These are phyloP conservation scores for Aspergillus carbonarius DNA, from an alignment of 2,329 filamentous ascomycete species.

Conservation along the genomic window DNA sequence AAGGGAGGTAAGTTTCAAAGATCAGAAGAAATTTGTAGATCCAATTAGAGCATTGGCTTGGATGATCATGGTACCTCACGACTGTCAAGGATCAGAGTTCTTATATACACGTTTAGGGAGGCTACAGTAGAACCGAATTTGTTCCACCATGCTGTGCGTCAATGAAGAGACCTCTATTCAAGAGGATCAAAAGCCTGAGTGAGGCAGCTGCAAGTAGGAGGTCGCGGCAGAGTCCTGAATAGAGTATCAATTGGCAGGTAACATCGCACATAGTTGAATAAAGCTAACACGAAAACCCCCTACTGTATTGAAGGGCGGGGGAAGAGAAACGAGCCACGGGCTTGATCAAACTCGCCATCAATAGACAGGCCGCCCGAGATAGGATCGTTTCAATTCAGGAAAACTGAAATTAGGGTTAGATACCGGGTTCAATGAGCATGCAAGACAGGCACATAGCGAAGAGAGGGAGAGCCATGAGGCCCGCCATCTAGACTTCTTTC, in stretches of 20 bases:
- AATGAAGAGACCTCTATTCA: neutral
- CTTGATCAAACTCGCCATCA: neutral
- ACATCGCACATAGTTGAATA: neutral
- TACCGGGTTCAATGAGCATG: neutral
- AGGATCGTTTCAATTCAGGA: neutral
- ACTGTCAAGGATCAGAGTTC: no score
- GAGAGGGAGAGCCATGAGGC: neutral
- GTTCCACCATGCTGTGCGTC: neutral
- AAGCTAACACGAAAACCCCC: neutral
- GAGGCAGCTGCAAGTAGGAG: neutral
- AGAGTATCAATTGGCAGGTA: neutral
- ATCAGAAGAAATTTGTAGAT: neutral
- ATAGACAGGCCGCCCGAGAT: neutral
- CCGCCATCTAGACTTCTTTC: neutral
- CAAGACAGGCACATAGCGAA: neutral
- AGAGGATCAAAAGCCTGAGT: neutral
- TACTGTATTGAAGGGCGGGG: neutral
- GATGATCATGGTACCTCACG: no score
- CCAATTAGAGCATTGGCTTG: slow-evolving; percentile 18
- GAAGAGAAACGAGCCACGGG: neutral
- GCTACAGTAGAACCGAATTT: neutral
- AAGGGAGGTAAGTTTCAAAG: slow-evolving; percentile 12
- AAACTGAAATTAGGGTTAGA: neutral
- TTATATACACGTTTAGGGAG: neutral
- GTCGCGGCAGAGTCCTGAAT: neutral